Evolutionary conservation across 257 asterid species (phyloP), one percentile per base, ranked within the genome.

Genomic region (Solanum appendiculatum): DNA sequence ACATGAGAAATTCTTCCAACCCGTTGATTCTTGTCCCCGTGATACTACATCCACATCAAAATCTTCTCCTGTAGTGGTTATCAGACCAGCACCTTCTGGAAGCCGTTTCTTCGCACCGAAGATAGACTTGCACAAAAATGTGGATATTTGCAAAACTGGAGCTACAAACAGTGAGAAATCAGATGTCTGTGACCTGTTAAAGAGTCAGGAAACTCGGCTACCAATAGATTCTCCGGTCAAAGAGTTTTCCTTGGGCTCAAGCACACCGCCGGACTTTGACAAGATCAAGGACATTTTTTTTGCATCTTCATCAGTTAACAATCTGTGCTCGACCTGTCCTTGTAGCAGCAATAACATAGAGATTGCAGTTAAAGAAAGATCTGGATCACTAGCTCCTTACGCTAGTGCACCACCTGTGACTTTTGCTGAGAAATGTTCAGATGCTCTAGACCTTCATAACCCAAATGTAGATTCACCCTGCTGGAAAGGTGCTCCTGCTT

Each of bases 401-500:
- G 92, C 90, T 82, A 82, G 86, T 86, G 88, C 86, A 88, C 91
- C 88, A 91, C 89, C 74, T 40, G 89, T 87, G 70, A 85, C 90
- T 86, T 87, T 92, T 51, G 39, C 90, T 81, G 94, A 89, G 86
- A 88, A 86, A 82, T 92, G 90, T 89, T 86, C 93, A 27, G 99
- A 95, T 88, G 83, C 90, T 85, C n/a, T 92, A 14, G 98, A 97
- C 88, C 92, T 89, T 89, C 92, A 92, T 84, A 94, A 87, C 91
- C 90, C 88, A 18, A 94, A 92, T 66, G 98, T 90, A 51, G 99
- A 97, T 91, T 97, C 99, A 25, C 99, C 99, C 77, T 97, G 99
- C 92, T 97, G 99, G 98, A 97, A 90, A 92, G 99, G 99, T 74
- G 94, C 98, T 69, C 91, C 96, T 8, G 92, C 93, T 86, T 91